A percentile compares a stretch with the other conserved stretches of the same genome.
phyloP scores from a whole-genome alignment of 2,329 filamentous ascomycete genomes.

The Fusarium xylarioides region DNA sequence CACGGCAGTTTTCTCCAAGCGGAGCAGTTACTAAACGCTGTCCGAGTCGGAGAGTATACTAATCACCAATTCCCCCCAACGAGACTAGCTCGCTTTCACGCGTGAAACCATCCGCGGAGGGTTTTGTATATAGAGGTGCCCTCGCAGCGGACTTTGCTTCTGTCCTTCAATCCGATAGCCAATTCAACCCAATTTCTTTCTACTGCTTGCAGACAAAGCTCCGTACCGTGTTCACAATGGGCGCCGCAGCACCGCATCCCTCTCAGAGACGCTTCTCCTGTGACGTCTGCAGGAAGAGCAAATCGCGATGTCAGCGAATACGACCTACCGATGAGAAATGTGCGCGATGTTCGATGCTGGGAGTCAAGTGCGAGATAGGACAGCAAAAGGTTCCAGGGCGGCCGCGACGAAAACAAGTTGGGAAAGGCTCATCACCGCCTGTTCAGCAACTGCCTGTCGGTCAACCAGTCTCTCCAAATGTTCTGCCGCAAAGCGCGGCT shows the following conservation, averaged over 20 bases:
- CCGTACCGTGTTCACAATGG: background rate
- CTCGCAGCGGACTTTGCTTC: background rate
- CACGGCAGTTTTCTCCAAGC: background rate
- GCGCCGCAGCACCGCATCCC: background rate
- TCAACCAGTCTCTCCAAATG: rapidly evolving
- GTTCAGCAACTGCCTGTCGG: background rate
- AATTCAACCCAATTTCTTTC: background rate
- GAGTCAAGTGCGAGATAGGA: background rate
- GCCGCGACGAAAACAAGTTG: background rate
- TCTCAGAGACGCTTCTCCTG: background rate
- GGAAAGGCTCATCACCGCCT: background rate
- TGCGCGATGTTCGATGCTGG: background rate
- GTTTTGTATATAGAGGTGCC: background rate
- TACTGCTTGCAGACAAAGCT: background rate
- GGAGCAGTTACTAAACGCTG: background rate
- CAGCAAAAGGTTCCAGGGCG: background rate
- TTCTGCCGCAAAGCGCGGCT: rapidly evolving
- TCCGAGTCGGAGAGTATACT: background rate
- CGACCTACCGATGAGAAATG: background rate
- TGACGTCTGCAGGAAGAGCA: background rate
- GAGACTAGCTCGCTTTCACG: rapidly evolving
- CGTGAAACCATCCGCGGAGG: background rate
- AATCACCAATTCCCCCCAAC: background rate
- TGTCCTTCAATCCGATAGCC: background rate
- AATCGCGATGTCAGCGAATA: background rate